Base-by-base conservation (phyloP, 805 yeast genomes). In the Wickerhamiella hasegawae region DNA sequence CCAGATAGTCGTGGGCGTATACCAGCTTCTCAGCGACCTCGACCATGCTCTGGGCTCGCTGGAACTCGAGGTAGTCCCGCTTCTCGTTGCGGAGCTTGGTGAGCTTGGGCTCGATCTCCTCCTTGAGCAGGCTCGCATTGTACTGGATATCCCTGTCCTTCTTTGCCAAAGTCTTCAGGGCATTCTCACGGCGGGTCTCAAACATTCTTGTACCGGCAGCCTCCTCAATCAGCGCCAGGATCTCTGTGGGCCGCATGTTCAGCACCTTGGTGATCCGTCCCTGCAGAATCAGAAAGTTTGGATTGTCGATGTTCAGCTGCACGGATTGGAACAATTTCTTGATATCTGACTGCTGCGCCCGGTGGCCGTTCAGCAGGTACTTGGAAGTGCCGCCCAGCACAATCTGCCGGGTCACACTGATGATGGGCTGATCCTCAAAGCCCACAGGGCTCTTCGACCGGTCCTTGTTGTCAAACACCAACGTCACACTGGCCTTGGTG, bases 171-270 rank as follows among this genome's bases (percentile, higher is more conserved):
- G 94, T 82, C 51, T 80, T 76, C 48, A 82, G 78, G 0, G 97
- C 95, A 52, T 80, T 81, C 40, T 80, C 93, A 47, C 87, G 75
- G 43, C 95, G 71, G 42, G 84, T 94, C 55, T 90, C 97, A 51
- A 82, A 90, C 67, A 87, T 81, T 43, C 87, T 73, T 0, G 98
- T 90, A 4, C 99, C 98, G 0, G 98, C 94, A 0, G 98, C 98
- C 58, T 90, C 99, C 57, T 90, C 98, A 36, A 90, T 83, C 45
- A 90, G 65, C 4, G 94, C 76, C 43, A 90, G 58, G 28, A 87
- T 80, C 55, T 90, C 97, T 1, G 72, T 62, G 1, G 98, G 93
- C 48, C 81, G 83, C 97, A 90, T 90, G 55, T 90, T 90, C 49
- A 90, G 66, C 44, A 90, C 96, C 55, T 90, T 87, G 23, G 98